Conservation (phyloP, 169 alveolate species). For the Amoebophrya sp. region DNA sequence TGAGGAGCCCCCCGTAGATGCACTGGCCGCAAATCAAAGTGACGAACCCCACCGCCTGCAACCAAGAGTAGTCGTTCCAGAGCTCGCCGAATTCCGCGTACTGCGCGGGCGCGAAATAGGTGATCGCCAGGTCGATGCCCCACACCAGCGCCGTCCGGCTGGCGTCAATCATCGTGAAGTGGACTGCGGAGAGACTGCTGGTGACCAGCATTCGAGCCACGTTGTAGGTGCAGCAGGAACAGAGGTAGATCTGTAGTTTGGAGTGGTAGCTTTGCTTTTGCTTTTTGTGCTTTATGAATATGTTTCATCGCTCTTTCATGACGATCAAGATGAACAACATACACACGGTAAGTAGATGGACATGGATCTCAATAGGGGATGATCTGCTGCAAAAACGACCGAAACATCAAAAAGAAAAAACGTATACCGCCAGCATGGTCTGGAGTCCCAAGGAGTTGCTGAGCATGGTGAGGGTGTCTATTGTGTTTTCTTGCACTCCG, state of each 20-base stretch:
- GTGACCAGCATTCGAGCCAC: slow-evolving; percentile 34
- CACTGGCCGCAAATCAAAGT: neutral
- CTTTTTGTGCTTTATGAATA: no score
- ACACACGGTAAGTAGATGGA: no score
- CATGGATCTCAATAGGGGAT: no score
- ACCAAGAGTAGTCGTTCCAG: slow-evolving; percentile 28
- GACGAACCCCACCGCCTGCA: slow-evolving; percentile 24
- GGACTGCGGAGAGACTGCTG: neutral
- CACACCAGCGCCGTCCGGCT: slow-evolving; percentile 29
- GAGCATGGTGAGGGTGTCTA: slow-evolving; percentile 20
- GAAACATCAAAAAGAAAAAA: no score
- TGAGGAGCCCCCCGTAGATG: slow-evolving; percentile 24
- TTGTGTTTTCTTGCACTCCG: neutral
- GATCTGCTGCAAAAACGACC: no score
- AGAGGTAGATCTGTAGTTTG: neutral
- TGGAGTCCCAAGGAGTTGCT: neutral
- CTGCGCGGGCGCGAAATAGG: neutral
- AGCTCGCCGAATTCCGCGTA: slow-evolving; percentile 20
- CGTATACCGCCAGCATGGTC: neutral
- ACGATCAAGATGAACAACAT: no score
- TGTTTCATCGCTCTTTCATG: no score
- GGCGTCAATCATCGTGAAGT: slow-evolving; percentile 26
- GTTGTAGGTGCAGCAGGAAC: slow-evolving; percentile 29
- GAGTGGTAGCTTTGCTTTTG: neutral
- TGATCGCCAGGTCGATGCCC: slow-evolving; percentile 22